A percentile compares a stretch with the other conserved stretches of the same genome.
phyloP scores from a whole-genome alignment of 1,284 basidiomycete species.

The Cronartium quercuum region DNA sequence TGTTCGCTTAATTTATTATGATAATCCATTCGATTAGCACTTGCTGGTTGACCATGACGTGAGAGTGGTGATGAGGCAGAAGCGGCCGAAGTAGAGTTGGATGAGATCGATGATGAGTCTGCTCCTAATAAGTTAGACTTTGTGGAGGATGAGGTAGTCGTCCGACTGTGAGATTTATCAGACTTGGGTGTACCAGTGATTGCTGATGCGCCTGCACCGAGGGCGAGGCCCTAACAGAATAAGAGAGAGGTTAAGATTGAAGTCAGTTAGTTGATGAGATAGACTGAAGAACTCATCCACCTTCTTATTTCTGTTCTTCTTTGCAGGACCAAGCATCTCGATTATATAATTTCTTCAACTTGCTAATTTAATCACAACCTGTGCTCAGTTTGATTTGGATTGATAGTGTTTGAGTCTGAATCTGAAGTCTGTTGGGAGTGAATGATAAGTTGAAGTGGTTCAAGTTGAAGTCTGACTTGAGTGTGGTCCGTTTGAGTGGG shows the following conservation, averaged over 20 bases:
- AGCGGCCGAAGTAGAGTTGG: constrained; percentile 14
- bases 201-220: constrained; percentile 10
- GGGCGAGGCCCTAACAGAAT: constrained; percentile 31
- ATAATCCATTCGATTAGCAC: constrained; percentile 50
- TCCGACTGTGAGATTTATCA: constrained; percentile 9
- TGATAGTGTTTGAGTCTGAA: no score
- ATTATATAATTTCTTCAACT: no score
- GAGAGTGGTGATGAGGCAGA: constrained; percentile 14
- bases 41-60: constrained; percentile 7
- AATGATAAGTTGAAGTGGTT: no score
- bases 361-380: no score
- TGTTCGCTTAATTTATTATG: constrained; percentile 67
- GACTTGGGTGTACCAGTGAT: constrained; percentile 6
- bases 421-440: no score
- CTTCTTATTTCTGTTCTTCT: constrained; percentile 39
- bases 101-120: constrained; percentile 14
- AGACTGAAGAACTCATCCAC: not conserved
- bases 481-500: no score
- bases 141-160: not conserved
- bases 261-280: not conserved
- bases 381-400: no score
- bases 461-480: no score
- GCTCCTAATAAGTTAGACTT: constrained; percentile 24
- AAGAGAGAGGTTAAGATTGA: not conserved
- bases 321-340: constrained; percentile 19